A percentile compares a stretch with the other conserved stretches of the same genome.
phyloP scores from a whole-genome alignment of 1,284 basidiomycete genomes.

The Melampsora americana region DNA sequence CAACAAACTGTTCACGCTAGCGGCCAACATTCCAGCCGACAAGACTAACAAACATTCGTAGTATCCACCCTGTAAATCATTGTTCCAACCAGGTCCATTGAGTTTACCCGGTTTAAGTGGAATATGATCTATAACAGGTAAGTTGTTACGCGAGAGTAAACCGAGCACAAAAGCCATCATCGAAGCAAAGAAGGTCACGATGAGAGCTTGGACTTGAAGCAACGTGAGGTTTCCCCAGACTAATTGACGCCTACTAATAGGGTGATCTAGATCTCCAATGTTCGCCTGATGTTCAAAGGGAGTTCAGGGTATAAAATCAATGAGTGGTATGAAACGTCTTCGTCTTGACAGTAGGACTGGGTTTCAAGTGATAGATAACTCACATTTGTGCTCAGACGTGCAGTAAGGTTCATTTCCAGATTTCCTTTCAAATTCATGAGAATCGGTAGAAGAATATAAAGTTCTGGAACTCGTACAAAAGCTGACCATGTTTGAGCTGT shows the following conservation, averaged over 20 bases:
- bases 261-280: slow-evolving; percentile 81
- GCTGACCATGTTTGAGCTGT: slow-evolving; percentile 73
- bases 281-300: slow-evolving; percentile 58
- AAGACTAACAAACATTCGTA: slow-evolving; percentile 73
- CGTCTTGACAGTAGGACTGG: slow-evolving; percentile 71
- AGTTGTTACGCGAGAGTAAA: slow-evolving; percentile 50
- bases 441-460: slow-evolving; percentile 94
- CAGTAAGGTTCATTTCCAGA: slow-evolving; percentile 78
- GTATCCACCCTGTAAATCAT: slow-evolving; percentile 54
- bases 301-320: slow-evolving; percentile 51
- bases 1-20: slow-evolving; percentile 72
- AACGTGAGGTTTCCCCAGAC: slow-evolving; percentile 79
- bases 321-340: slow-evolving; percentile 59
- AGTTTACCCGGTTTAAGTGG: slow-evolving; percentile 49
- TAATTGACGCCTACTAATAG: slow-evolving; percentile 64
- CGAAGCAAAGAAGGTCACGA: slow-evolving; percentile 82
- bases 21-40: slow-evolving; percentile 81
- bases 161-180: slow-evolving; percentile 73
- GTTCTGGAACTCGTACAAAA: slow-evolving; percentile 83
- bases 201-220: slow-evolving; percentile 86
- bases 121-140: slow-evolving; percentile 50
- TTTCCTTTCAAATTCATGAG: slow-evolving; percentile 94
- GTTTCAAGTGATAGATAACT: slow-evolving; percentile 27
- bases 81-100: slow-evolving; percentile 45
- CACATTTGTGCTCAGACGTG: slow-evolving; percentile 57